These are phyloP conservation scores for Pleurotus eryngii DNA, from an alignment of 768 basidiomycete species.

Conservation along the genomic window DNA sequence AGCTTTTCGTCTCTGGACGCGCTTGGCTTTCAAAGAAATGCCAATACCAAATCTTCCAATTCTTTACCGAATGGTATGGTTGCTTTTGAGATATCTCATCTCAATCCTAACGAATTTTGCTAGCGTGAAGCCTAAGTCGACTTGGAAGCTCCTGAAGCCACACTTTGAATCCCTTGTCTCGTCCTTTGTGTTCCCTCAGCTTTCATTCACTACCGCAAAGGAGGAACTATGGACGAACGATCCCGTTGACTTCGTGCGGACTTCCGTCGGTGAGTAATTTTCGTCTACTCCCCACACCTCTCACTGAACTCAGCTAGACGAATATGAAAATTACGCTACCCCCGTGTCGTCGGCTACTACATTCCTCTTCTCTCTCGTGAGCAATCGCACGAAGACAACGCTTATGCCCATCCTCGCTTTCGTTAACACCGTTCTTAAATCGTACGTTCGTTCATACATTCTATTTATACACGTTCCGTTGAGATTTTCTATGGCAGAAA, in stretches of 20 bases:
- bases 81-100: not conserved
- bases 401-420: slow-evolving; percentile 80
- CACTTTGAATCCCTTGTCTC: slow-evolving; percentile 78
- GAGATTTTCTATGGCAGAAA: slow-evolving; percentile 19
- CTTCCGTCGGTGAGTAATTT: slow-evolving; percentile 57
- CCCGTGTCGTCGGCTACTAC: slow-evolving; percentile 77
- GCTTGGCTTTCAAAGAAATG: slow-evolving; percentile 82
- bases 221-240: slow-evolving; percentile 76
- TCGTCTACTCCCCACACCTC: not conserved
- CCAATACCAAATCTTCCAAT: slow-evolving; percentile 79
- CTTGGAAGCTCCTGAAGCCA: slow-evolving; percentile 84
- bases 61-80: slow-evolving; percentile 83
- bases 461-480: not conserved
- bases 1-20: slow-evolving; percentile 70
- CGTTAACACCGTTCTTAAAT: slow-evolving; percentile 69
- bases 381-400: slow-evolving; percentile 76
- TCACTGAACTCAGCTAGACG: slow-evolving; percentile 44
- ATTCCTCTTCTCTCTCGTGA: slow-evolving; percentile 75
- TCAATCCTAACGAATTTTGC: not conserved
- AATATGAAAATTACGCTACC: slow-evolving; percentile 75
- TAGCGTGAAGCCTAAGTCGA: slow-evolving; percentile 91
- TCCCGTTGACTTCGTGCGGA: slow-evolving; percentile 78
- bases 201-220: slow-evolving; percentile 70
- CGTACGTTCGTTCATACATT: slow-evolving; percentile 37
- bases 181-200: slow-evolving; percentile 80